Base-by-base conservation (phyloP, 2,329 filamentous ascomycete species). In the Aureobasidium sp. region DNA sequence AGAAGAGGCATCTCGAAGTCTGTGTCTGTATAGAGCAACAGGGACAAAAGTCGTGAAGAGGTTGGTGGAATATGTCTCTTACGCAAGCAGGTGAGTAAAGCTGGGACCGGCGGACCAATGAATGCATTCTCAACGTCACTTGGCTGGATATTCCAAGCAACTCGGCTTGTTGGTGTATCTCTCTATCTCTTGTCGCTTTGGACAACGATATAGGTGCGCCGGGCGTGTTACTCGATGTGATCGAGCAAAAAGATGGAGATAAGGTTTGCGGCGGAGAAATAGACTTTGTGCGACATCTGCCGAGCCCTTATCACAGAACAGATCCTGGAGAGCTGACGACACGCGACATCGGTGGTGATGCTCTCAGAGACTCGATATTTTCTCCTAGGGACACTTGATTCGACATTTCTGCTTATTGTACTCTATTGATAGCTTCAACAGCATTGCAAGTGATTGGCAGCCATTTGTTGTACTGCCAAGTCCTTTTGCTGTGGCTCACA, bases 171-270 rank as follows among this genome's bases (percentile, higher is more conserved):
- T 58, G 29, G 55, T 58, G 52, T 56, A 56, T 56, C 52, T 29
- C 15, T 58, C 29, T 58, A 47, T 47, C 55, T 58, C 29, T 23
- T 5, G 8, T 15, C n/a, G 29, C 3, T 27, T 41, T 53, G 32
- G 23, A 10, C 9, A 41, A 10, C 29, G 53, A 36, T 58, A 58
- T 58, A 47, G 29, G 12, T 37, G 41, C 42, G 42, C 29, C 41
- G 42, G 41, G 41, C 41, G 42, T 58, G 32, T 58, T 58, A 58
- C 55, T 58, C 55, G 55, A 58, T 58, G 41, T 58, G 55, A 58
- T 58, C 55, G 42, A 58, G 55, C 42, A 47, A 58, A 56, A 56
- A 8, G 10, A 53, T 44, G 37, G 27, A 34, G 39, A 56, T 20
- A 56, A 56, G 27, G 52, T 56, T 56, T 44, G 37, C 34, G 17